Evolutionary conservation across 23 red algal species (phyloP), one percentile per base, ranked within the genome.

Genomic region (Gracilaria domingensis): DNA sequence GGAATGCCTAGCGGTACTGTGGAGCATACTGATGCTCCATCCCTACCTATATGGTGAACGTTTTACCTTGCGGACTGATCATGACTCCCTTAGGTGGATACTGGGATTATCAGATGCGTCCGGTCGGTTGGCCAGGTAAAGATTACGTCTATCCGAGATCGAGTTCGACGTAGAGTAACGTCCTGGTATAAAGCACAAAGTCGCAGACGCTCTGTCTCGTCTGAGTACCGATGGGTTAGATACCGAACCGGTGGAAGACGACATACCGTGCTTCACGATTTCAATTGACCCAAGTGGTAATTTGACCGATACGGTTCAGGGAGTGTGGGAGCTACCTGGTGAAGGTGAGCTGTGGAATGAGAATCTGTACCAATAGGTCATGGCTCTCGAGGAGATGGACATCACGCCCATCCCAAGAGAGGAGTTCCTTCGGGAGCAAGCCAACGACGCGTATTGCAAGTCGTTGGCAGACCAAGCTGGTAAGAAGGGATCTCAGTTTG

Each of bases 31-130:
- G 28, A 50, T 49, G 40, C 59, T 72, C n/a, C 56, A 61, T 26
- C 59, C 34, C n/a, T 86, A 72, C 82, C 56, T 86, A 48, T 44
- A 86, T 37, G 82, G 82, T 50, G 49, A 20, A 25, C 3, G 21
- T 4, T 86, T 86, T 28, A 86, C 54, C 7, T 12, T 86, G 2
- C 61, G 82, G 12, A 86, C 82, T 5, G 82, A 86, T 28, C 82
- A 86, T 73, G 38, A 86, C 9, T 65, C 82, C 61, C 82, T 86
- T 11, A 4, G 59, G 59, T 86, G 82, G 82, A 70, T 86, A 40
- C 66, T 72, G 23, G 33, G 54, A 9, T 21, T 73, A 4, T 5
- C 56, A 4, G 82, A 86, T 16, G 21, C 66, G 4, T 76, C 67
- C 4, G 71, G 62, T 48, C 32, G 84, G 29, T 32, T 88, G 11